Evolutionary conservation across 108 stramenopile species (phyloP), one percentile per base, ranked within the genome.

Genomic region (Nannochloropsis granulata): DNA sequence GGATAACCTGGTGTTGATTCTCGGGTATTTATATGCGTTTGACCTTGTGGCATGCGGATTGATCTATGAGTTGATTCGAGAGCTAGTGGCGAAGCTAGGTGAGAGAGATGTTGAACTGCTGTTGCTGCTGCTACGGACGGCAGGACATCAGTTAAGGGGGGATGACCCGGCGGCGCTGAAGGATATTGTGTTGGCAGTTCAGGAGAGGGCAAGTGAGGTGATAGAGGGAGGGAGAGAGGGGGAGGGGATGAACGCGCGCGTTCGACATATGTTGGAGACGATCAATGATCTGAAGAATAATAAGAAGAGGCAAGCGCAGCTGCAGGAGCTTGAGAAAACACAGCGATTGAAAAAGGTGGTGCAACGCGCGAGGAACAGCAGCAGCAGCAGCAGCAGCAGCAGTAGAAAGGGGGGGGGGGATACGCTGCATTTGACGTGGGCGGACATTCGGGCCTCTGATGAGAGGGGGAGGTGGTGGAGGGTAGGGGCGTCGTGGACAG

Each of bases 261-360:
- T 94, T 11, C 87, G 93, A 44, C 95, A 90, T 88, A 95, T 97
- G 94, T 86, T 97, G 43, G 92, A 94, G 44, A 93, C 95, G 12
- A 94, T 97, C 34, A 93, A 90, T 46, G 96, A 96, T 86, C 86
- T 96, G 84, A 96, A 96, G 86, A 96, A 96, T 85, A 97, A 97
- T 87, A 96, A 94, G 85, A 92, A 92, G 44, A 83, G 92, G 44
- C 93, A 93, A 83, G 91, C 93, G 80, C 94, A 95, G 85, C 88
- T 78, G 13, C 92, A 85, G 13, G 87, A 92, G 82, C 85, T 85
- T 23, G 94, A 96, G 81, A 93, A 90, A 82, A 90, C 92, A 19
- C 85, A 87, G 7, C 91, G 91, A 43, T 87, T 94, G n/a, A 91
- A 94, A 42, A 95, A 94, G 89, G 44, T 92, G 24, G 84, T 97